Conservation (phyloP, 805 yeast species). For the Nakazawaea laoshanensis region DNA sequence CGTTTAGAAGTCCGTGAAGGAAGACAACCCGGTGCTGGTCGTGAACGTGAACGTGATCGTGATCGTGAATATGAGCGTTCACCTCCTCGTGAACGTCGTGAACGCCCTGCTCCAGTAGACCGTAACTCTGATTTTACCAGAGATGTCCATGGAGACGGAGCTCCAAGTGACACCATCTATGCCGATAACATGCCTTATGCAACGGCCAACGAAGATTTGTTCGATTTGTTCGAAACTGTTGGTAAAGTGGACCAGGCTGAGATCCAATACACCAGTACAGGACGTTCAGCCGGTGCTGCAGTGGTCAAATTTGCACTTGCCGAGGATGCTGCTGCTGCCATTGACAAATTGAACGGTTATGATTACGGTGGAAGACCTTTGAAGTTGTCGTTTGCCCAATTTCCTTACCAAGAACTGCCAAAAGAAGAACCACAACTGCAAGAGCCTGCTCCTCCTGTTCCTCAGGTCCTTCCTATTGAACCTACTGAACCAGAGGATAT, state of each 20-base stretch:
- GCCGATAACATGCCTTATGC: constrained; percentile 82
- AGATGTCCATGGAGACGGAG: constrained; percentile 56
- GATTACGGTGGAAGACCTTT: constrained; percentile 78
- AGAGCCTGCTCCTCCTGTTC: neutral
- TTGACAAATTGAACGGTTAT: constrained; percentile 68
- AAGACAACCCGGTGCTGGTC: constrained; percentile 21
- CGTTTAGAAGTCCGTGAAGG: constrained; percentile 75
- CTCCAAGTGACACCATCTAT: constrained; percentile 50
- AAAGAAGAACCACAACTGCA: neutral
- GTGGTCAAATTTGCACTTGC: constrained; percentile 66
- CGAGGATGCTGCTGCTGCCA: constrained; percentile 67
- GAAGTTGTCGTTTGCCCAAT: constrained; percentile 53
- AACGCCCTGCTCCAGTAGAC: constrained; percentile 12
- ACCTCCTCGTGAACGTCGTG: constrained; percentile 10
- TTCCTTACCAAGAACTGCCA: neutral
- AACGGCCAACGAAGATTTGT: constrained; percentile 78
- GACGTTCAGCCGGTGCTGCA: constrained; percentile 77
- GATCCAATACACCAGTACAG: constrained; percentile 50
- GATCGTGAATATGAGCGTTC: too few species aligned
- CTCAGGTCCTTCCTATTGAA: neutral
- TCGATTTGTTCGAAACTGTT: constrained; percentile 77
- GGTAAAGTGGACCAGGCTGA: constrained; percentile 75
- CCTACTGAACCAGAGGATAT: neutral
- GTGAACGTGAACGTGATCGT: too few species aligned
- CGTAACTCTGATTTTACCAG: constrained; percentile 53